Evolutionary conservation across 331 rosid species (phyloP), one percentile per base, ranked within the genome.

Genomic region (Phaseolus coccineus): DNA sequence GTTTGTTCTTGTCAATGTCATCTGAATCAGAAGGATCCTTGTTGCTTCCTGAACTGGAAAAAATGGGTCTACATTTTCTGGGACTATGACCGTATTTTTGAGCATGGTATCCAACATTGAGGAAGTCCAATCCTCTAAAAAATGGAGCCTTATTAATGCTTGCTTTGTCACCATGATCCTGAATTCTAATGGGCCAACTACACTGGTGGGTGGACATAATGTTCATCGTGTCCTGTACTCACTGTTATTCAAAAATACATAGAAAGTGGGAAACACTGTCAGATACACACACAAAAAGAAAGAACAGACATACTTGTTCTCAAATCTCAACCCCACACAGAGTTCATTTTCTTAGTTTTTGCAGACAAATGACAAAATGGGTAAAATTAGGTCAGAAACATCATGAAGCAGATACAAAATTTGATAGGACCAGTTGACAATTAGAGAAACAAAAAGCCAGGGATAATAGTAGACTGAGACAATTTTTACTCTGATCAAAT

Each of bases 1-100:
- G 80, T 70, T 88, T 93, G 46, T 83, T 59, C 39, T 83, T 69
- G 63, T 80, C 82, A 74, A 8, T 53, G 35, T 42, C 81, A 85
- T 87, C 91, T 73, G 95, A 77, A 75, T 95, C 94, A 81, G 89
- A 90, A 11, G 97, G 89, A 84, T 89, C 87, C 78, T 53, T 81
- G 67, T 84, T 86, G 70, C 81, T 83, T 48, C 1, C 76, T 69
- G 84, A 59, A 79, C 84, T 83, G 11, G 94, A 75, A 64, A 84
- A 73, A 50, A 88, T 13, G 14, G 89, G 99, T 77, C 88, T 68
- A 13, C 67, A 72, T 67, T 73, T 87, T 77, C 89, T 79, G 70
- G 76, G 82, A 66, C 73, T 76, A 71, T 57, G 87, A 51, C 70
- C 77, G 61, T 74, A 78, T 74, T 65, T 73, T 75, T 64, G 80